A percentile compares a stretch with the other conserved stretches of the same genome.
Evolutionary conservation across 768 basidiomycete species (phyloP).

Genomic region (Bullera alba): DNA sequence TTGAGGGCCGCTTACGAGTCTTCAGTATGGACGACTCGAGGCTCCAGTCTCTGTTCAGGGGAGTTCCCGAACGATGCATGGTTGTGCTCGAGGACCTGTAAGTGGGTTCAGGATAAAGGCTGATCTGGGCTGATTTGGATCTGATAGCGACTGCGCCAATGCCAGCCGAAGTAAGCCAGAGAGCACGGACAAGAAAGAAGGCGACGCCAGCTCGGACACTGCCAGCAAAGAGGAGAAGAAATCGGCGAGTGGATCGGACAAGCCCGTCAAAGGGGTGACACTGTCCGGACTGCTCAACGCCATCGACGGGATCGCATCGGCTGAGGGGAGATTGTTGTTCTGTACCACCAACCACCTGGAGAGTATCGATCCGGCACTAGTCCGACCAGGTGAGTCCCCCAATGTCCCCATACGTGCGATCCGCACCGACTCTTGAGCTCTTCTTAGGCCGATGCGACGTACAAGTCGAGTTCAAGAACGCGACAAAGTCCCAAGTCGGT

Average conservation of each 20-base stretch:
- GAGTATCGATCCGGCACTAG: slow-evolving; percentile 16
- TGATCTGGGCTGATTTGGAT: not conserved
- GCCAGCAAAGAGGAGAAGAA: not conserved
- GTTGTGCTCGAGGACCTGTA: slow-evolving; percentile 12
- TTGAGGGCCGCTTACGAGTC: not conserved
- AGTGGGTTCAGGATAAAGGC: not conserved
- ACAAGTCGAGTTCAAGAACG: slow-evolving; percentile 78
- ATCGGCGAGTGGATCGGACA: not conserved
- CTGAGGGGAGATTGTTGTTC: slow-evolving; percentile 19
- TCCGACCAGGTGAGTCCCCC: slow-evolving; percentile 12
- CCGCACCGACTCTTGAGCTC: not conserved
- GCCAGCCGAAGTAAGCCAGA: not conserved
- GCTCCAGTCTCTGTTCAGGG: not conserved
- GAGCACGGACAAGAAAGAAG: slow-evolving; percentile 1
- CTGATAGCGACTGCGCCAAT: slow-evolving; percentile 7
- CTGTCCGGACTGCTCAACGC: slow-evolving; percentile 28
- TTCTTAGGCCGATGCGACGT: slow-evolving; percentile 61
- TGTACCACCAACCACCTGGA: slow-evolving; percentile 21
- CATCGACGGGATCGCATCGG: slow-evolving; percentile 18
- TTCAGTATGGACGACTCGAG: slow-evolving; percentile 3
- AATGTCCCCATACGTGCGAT: too few species aligned
- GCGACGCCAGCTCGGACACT: not conserved
- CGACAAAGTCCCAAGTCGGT: slow-evolving; percentile 57
- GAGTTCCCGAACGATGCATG: not conserved
- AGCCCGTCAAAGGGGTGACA: slow-evolving; percentile 6